Conservation (phyloP, 164 flowering plant species). For the Cinnamomum micranthum region DNA sequence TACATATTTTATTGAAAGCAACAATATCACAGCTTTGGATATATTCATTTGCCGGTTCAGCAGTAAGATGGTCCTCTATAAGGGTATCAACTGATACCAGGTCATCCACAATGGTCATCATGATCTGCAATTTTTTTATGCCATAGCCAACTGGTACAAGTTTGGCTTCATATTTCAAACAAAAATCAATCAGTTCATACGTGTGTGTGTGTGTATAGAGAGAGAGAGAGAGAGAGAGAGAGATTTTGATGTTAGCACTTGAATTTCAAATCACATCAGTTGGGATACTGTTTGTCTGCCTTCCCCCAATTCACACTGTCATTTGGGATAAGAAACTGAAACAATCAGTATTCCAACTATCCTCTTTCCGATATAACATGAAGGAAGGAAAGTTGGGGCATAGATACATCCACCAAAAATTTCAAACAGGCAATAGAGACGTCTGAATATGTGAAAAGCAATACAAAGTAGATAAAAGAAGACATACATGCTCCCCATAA, state of each 20-base stretch:
- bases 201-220: too few species aligned
- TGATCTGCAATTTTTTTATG: slow-evolving; percentile 83
- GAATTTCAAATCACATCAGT: not conserved
- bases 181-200: not conserved
- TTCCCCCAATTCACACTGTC: not conserved
- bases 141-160: slow-evolving; percentile 88
- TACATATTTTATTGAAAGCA: slow-evolving; percentile 77
- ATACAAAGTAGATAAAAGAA: not conserved
- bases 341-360: not conserved
- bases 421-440: too few species aligned
- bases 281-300: not conserved
- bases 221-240: too few species aligned
- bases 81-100: slow-evolving; percentile 77
- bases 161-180: slow-evolving; percentile 50
- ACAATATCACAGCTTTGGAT: slow-evolving; percentile 94
- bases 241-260: too few species aligned
- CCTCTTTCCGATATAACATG: not conserved
- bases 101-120: slow-evolving; percentile 91
- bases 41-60: slow-evolving; percentile 76
- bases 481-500: slow-evolving; percentile 24
- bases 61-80: slow-evolving; percentile 70
- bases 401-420: not conserved
- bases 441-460: not conserved
- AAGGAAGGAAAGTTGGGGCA: not conserved
- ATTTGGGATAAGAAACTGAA: not conserved